Evolutionary conservation across 2,329 filamentous ascomycete genomes (phyloP).

Genomic region (Camptophora hylomeconis): DNA sequence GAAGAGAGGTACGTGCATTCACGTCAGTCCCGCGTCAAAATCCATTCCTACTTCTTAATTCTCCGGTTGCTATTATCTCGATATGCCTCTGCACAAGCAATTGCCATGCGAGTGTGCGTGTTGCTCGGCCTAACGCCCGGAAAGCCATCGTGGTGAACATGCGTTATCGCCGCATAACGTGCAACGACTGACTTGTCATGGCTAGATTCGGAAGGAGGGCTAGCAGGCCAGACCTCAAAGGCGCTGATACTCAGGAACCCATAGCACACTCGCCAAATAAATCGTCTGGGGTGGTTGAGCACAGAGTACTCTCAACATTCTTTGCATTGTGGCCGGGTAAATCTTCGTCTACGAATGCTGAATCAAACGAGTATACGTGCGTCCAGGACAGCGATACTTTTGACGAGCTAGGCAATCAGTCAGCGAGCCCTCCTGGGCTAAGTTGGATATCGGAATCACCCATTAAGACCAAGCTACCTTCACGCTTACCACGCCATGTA

Average conservation of each 20-base stretch:
- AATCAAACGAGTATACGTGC: constrained; percentile 4
- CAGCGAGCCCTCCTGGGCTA: constrained; percentile 6
- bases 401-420: constrained; percentile 9
- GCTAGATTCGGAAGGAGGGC: constrained; percentile 2
- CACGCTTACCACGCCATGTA: constrained; percentile 18
- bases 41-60: not conserved
- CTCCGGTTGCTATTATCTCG: not conserved
- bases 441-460: constrained; percentile 5
- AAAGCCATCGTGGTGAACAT: not conserved
- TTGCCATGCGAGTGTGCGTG: no score
- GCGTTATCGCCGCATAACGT: not conserved
- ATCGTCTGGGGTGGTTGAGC: no score
- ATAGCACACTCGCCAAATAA: constrained; percentile 2
- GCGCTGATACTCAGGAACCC: constrained; percentile 1
- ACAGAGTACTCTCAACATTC: constrained; percentile 18
- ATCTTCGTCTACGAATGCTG: constrained; percentile 6
- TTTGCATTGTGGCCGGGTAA: constrained; percentile 9
- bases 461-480: constrained; percentile 8
- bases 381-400: constrained; percentile 8
- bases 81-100: no score
- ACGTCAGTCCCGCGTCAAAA: no score
- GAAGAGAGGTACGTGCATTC: no score
- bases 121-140: no score
- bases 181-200: constrained; percentile 1
- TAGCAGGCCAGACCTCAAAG: constrained; percentile 1